Evolutionary conservation across 208 protist genomes (phyloP).

Genomic region (Wallacemonas sp.): DNA sequence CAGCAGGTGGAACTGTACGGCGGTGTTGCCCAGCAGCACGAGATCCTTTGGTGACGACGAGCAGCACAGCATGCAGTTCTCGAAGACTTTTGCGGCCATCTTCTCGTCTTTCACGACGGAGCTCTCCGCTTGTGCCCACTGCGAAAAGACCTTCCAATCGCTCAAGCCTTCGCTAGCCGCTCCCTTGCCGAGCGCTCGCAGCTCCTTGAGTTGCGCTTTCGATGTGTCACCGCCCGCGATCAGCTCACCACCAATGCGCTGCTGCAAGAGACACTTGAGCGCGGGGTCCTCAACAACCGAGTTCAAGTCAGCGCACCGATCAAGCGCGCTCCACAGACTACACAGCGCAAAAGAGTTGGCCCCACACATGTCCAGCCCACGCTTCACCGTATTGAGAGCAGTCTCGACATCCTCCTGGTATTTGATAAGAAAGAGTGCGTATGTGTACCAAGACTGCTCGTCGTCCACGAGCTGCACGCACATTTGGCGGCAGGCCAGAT

Average conservation of each 20-base stretch:
- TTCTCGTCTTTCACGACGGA: slow-evolving; percentile 45
- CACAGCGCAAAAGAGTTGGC: slow-evolving; percentile 53
- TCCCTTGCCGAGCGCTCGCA: slow-evolving; percentile 62
- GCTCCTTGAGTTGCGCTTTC: slow-evolving; percentile 32
- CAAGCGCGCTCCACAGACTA: slow-evolving; percentile 29
- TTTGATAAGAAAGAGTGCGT: slow-evolving; percentile 69
- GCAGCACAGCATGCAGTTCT: slow-evolving; percentile 73
- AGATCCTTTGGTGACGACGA: slow-evolving; percentile 50
- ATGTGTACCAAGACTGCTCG: slow-evolving; percentile 75
- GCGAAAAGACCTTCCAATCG: slow-evolving; percentile 84
- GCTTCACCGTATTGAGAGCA: slow-evolving; percentile 41
- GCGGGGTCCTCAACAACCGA: not conserved
- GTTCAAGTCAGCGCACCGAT: not conserved
- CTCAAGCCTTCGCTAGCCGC: slow-evolving; percentile 50
- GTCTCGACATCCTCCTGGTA: slow-evolving; percentile 45
- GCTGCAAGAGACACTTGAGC: slow-evolving; percentile 12
- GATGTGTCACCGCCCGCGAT: slow-evolving; percentile 19
- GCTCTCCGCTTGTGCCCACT: slow-evolving; percentile 67
- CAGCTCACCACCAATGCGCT: slow-evolving; percentile 23
- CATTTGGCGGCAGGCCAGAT: slow-evolving; percentile 83
- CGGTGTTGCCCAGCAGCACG: slow-evolving; percentile 58
- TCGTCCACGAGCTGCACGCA: slow-evolving; percentile 61
- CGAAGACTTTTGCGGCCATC: slow-evolving; percentile 76
- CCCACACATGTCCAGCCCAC: slow-evolving; percentile 25
- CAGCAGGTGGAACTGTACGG: slow-evolving; percentile 65